Evolutionary conservation across 306 rosid species (phyloP).

Genomic region (Albizia julibrissin): DNA sequence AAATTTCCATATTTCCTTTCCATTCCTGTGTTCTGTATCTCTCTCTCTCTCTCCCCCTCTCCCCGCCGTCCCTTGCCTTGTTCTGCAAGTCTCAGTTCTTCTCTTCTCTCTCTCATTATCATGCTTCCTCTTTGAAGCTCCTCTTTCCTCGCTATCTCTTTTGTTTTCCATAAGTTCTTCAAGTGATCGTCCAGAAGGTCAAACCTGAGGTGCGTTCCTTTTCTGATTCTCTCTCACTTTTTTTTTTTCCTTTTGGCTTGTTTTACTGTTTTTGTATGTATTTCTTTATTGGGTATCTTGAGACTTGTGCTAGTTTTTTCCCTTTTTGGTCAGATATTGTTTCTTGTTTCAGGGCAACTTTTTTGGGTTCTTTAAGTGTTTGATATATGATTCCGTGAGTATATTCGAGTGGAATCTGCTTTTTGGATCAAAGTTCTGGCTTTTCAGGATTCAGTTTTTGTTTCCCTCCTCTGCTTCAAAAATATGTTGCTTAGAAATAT

Average conservation of each 20-base stretch:
- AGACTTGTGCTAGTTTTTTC: neutral
- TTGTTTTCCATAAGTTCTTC: neutral
- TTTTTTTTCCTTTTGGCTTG: neutral
- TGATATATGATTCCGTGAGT: neutral
- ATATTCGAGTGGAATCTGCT: slow-evolving; percentile 6
- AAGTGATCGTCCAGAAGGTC: neutral
- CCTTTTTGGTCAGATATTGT: neutral
- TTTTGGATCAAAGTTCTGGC: neutral
- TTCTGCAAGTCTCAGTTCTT: neutral
- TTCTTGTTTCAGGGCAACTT: neutral
- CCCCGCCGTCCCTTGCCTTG: neutral
- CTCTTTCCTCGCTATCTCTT: neutral
- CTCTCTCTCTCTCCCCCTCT: neutral
- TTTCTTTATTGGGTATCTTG: neutral
- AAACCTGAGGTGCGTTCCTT: slow-evolving; percentile 16
- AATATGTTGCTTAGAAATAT: neutral
- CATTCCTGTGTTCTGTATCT: neutral
- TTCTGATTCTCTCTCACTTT: neutral
- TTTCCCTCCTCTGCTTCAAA: slow-evolving; percentile 13
- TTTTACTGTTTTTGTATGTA: neutral
- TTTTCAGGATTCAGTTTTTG: neutral
- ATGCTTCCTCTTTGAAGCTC: neutral
- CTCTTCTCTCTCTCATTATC: neutral
- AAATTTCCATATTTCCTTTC: neutral
- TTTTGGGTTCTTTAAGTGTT: neutral